Evolutionary conservation across 129 eudicot genomes (phyloP).

Genomic region (carrot (Daucus carota)): DNA sequence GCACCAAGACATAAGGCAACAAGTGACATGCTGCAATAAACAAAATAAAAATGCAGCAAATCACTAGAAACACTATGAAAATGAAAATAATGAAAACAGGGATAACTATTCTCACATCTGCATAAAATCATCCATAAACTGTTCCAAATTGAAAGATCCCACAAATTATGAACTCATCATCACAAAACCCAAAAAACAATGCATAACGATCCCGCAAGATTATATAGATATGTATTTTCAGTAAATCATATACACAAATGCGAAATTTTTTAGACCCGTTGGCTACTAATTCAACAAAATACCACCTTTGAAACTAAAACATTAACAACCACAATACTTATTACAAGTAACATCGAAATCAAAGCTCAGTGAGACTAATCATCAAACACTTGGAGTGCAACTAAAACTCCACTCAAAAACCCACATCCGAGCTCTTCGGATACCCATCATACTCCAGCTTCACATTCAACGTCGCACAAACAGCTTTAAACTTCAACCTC

Average conservation of each 20-base stretch:
- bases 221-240: not conserved
- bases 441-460: conserved; percentile 64
- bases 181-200: not conserved
- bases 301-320: not conserved
- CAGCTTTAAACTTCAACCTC: conserved; percentile 49
- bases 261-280: not conserved
- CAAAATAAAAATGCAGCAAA: not conserved
- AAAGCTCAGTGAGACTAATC: not conserved
- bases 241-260: not conserved
- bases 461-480: conserved; percentile 45
- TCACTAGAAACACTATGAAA: not conserved
- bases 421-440: conserved; percentile 39
- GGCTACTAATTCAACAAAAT: not conserved
- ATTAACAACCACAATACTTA: not conserved
- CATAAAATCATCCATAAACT: too few species aligned
- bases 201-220: not conserved
- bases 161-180: not conserved
- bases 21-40: not conserved
- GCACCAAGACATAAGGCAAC: not conserved
- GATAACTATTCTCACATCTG: not conserved
- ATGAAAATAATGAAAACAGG: too few species aligned
- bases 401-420: conserved; percentile 18
- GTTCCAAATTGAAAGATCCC: not conserved
- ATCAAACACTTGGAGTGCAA: not conserved
- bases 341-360: not conserved